Base-by-base conservation (phyloP, 176 grass and related monocot genomes). In the Themeda triandra region DNA sequence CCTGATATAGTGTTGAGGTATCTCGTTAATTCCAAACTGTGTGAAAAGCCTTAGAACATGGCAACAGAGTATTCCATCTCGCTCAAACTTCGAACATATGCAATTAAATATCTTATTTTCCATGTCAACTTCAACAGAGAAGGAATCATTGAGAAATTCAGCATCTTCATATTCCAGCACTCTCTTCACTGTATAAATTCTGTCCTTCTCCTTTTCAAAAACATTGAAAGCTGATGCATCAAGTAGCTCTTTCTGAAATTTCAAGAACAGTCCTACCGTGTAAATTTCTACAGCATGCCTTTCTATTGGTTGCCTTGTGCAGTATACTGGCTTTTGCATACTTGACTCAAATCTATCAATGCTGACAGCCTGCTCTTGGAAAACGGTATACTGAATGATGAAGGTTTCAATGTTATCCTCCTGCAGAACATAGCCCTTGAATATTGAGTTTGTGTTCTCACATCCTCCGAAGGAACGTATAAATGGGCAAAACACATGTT, bases 41-140 rank as follows among this genome's bases (percentile, higher is more conserved):
- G 71, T 63, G 65, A 89, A 76, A 29, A 85, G 68, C 72, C 71
- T 85, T 6, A 88, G 49, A 28, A 81, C 46, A 78, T 88, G 86
- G 10, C 51, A 44, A 37, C 73, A 88, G 21, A 88, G 40, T 25
- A 88, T 51, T 25, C 87, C 74, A 58, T 46, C 78, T 42, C 29
- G 69, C 21, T 83, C 71, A 73, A 77, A 90, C 18, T 81, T 85
- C 4, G 45, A 77, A 17, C 88, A 83, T 29, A 59, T 78, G 48
- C 88, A 90, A 6, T 37, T 63, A 39, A 86, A 53, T 19, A 4
- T 64, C 4, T 10, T 53, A 2, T 40, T 45, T 19, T 39, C 2
- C 19, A 40, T 33, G 32, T 83, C 56, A 44, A 83, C 71, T 24
- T 39, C 13, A 49, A 90, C 31, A 69, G 45, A 12, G 15, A 64